phyloP scores from a whole-genome alignment of 495 filamentous ascomycete species.

The Melanomma pulvis-pyrius region DNA sequence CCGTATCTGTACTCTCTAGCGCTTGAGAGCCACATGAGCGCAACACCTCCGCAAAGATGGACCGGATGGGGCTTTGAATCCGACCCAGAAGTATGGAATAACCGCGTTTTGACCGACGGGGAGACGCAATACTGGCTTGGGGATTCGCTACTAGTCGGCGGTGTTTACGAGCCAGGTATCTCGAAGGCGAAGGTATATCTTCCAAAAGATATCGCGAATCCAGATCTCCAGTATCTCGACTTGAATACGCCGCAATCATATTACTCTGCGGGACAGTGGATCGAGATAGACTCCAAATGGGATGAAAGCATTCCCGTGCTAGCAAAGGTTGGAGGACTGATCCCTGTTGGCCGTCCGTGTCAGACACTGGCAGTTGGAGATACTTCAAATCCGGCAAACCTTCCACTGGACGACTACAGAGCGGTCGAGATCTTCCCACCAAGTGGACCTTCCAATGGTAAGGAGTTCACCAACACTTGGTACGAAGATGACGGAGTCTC shows the following conservation, averaged over 20 bases:
- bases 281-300: conserved; percentile 61
- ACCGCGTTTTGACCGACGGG: conserved; percentile 52
- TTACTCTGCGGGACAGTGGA: conserved; percentile 62
- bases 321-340: conserved; percentile 61
- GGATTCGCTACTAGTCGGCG: conserved; percentile 64
- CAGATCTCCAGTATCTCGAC: conserved; percentile 62
- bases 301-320: conserved; percentile 62
- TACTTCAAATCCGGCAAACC: conserved; percentile 51
- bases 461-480: conserved; percentile 55
- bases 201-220: conserved; percentile 49
- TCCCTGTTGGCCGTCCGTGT: conserved; percentile 60
- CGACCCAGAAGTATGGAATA: conserved; percentile 64
- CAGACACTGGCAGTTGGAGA: conserved; percentile 62
- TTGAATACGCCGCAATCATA: conserved; percentile 63
- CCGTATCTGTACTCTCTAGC: conserved; percentile 69
- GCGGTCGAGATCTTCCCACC: conserved; percentile 68
- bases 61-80: conserved; percentile 68
- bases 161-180: conserved; percentile 63
- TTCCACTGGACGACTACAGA: conserved; percentile 64
- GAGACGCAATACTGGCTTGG: conserved; percentile 74
- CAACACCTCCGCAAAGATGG: conserved; percentile 67
- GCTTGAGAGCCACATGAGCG: conserved; percentile 60
- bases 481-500: conserved; percentile 68
- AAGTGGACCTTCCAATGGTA: conserved; percentile 43
- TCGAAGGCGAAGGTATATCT: conserved; percentile 61